phyloP scores from a whole-genome alignment of 257 asterid species.

The Penstemon newberryi region DNA sequence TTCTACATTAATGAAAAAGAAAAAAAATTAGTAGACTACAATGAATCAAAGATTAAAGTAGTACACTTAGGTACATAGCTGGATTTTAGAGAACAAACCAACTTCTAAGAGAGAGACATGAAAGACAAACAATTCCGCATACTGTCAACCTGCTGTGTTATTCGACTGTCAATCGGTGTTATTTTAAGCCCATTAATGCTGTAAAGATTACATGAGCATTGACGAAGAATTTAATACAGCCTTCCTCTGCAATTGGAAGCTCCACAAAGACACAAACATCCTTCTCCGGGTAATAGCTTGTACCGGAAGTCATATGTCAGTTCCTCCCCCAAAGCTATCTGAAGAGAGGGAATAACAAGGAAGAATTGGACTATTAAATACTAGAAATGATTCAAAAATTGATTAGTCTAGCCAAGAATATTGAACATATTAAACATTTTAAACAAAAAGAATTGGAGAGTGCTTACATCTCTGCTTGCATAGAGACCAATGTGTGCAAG shows the following conservation, averaged over 20 bases:
- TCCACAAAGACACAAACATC: conserved; percentile 78
- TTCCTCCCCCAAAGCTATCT: conserved; percentile 89
- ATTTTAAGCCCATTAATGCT: neutral
- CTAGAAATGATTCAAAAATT: neutral
- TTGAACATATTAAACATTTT: neutral
- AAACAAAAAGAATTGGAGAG: neutral
- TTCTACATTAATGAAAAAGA: neutral
- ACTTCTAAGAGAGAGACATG: neutral
- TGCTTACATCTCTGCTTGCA: conserved; percentile 87
- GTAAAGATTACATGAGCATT: no score
- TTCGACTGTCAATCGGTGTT: neutral
- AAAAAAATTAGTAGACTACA: neutral
- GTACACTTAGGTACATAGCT: neutral
- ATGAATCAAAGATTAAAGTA: neutral
- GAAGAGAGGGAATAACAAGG: conserved; percentile 17
- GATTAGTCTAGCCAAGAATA: neutral
- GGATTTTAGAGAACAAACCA: neutral
- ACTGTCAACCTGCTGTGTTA: neutral
- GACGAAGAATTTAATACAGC: conserved; percentile 41
- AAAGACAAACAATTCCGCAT: neutral
- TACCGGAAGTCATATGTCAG: conserved; percentile 74
- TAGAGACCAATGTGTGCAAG: conserved; percentile 86
- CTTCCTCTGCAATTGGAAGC: conserved; percentile 91
- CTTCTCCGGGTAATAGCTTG: conserved; percentile 68
- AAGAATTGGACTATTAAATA: neutral